Evolutionary conservation across 768 basidiomycete genomes (phyloP).

Genomic region (Podaxis carcinomalis): DNA sequence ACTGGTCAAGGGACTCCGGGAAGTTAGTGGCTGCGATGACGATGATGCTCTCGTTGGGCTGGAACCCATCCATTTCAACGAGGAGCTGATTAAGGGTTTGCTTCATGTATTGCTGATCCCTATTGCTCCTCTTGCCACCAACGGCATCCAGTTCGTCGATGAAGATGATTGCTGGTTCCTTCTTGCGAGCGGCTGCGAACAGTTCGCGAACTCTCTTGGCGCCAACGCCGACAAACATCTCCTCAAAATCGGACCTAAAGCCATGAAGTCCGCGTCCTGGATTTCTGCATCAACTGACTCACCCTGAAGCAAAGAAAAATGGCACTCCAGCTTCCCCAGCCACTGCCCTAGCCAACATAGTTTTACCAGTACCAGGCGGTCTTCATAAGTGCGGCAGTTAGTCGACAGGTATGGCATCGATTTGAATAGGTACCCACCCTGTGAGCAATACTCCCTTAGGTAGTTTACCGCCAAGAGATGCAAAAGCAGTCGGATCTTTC

Average conservation of each 20-base stretch:
- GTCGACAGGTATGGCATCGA: neutral
- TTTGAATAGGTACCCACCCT: constrained; percentile 38
- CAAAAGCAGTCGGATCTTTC: constrained; percentile 88
- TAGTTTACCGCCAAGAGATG: constrained; percentile 87
- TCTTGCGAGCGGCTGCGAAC: constrained; percentile 90
- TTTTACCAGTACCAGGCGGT: constrained; percentile 95
- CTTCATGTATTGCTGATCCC: constrained; percentile 87
- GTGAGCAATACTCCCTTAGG: constrained; percentile 91
- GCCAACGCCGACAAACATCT: constrained; percentile 95
- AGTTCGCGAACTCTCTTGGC: constrained; percentile 95
- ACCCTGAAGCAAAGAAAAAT: constrained; percentile 96
- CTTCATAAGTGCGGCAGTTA: constrained; percentile 22
- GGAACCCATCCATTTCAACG: constrained; percentile 97
- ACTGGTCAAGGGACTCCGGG: constrained; percentile 90
- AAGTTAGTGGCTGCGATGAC: constrained; percentile 98
- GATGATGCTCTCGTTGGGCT: constrained; percentile 89
- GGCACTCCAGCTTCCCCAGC: constrained; percentile 98
- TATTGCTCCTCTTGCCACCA: constrained; percentile 80
- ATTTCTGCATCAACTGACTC: constrained; percentile 17
- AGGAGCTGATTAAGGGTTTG: constrained; percentile 95
- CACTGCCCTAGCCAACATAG: constrained; percentile 93
- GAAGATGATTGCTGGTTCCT: constrained; percentile 96
- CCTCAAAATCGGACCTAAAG: constrained; percentile 87
- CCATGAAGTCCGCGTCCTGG: constrained; percentile 7
- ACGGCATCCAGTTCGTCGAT: constrained; percentile 97